Base-by-base conservation (phyloP, 2,329 filamentous ascomycete genomes). In the Thielaviopsis populi region DNA sequence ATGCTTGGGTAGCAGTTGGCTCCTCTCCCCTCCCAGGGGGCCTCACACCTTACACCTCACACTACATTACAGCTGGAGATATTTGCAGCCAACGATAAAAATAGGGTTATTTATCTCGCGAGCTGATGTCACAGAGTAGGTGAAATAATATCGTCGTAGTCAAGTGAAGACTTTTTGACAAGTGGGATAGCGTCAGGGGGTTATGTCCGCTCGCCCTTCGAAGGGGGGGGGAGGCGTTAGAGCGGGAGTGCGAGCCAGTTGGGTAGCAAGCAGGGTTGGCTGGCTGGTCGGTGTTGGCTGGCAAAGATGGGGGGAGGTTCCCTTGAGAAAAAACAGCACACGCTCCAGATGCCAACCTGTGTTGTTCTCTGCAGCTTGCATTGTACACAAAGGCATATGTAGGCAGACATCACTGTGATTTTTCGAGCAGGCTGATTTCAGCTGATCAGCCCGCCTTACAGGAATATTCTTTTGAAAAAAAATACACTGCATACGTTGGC, bases 141-240 rank as follows among this genome's bases (percentile, higher is more conserved):
- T 56, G 33, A 56, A 56, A 33, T 33, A 56, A 56, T 56, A 24
- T 56, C 24, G 50, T 56, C 50, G 24, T n/a, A 33, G 50, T 33
- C 17, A 46, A 56, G 50, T 56, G 30, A 56, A 56, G 50, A 56
- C 50, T 56, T 56, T 56, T 56, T 56, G 50, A 56, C 50, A 56
- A 56, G 50, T 30, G 8, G 50, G 50, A 27, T n/a, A 56, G 27
- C n/a, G 50, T n/a, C 50, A 56, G 50, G 50, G 50, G 50, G 10
- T n/a, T n/a, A 33, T 56, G 24, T n/a, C 27, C 13, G 24, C 11
- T 33, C 27, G 50, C 50, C 50, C 50, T 56, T 30, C 13, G 50
- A 11, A 11, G 43, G 43, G 19, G n/a, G 15, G 7, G 43, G n/a
- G 19, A 22, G 19, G 19, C 19, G 46, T 1, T 3, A 50, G 46